phyloP scores from a whole-genome alignment of 495 filamentous ascomycete genomes.

The Penicillium waksmanii region DNA sequence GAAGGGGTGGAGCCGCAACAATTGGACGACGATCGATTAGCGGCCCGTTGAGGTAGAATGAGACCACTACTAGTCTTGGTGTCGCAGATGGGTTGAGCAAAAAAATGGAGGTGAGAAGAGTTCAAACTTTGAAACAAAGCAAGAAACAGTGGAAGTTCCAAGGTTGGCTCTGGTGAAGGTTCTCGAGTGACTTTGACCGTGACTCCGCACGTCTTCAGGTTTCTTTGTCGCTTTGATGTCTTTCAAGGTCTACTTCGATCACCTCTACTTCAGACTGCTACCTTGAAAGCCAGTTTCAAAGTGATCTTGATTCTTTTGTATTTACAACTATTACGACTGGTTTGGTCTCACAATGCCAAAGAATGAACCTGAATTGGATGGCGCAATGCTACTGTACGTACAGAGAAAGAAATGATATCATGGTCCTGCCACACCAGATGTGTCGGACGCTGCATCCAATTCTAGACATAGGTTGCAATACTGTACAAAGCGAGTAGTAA shows the following conservation, averaged over 20 bases:
- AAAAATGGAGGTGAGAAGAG: neutral
- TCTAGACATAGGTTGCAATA: constrained; percentile 29
- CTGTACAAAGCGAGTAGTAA: constrained; percentile 29
- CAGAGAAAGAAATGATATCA: constrained; percentile 15
- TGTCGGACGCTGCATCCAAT: constrained; percentile 22
- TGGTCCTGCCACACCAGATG: constrained; percentile 20
- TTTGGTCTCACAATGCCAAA: neutral
- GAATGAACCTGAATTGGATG: constrained; percentile 14
- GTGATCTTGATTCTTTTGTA: neutral
- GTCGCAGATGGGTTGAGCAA: neutral
- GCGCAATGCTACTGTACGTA: constrained; percentile 12
- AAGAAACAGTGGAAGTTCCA: neutral
- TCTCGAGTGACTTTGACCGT: neutral
- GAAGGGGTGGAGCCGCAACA: constrained; percentile 13
- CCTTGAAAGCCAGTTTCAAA: neutral
- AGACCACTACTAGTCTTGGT: neutral
- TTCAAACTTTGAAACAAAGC: neutral
- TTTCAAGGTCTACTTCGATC: neutral
- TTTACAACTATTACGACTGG: neutral
- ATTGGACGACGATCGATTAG: neutral
- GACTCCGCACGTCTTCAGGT: neutral
- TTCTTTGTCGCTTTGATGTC: neutral
- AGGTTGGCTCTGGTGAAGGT: neutral
- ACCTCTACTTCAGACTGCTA: neutral
- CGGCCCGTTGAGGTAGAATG: neutral